These are phyloP conservation scores for Psilocybe tampanensis DNA, from an alignment of 768 basidiomycete species.

Conservation along the genomic window DNA sequence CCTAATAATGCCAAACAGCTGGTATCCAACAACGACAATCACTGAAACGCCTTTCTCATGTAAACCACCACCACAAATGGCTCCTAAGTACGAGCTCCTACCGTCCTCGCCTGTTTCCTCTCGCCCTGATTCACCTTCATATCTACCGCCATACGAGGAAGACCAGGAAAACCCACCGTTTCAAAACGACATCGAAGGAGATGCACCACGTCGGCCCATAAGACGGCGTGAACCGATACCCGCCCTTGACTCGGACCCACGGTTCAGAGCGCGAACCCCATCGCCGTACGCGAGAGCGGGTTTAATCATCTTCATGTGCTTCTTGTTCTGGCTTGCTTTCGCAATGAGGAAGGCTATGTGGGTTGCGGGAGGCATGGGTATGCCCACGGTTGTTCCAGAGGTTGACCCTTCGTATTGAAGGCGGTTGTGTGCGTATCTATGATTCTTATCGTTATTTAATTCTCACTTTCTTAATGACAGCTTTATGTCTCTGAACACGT, in stretches of 20 bases:
- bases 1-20: too few species aligned
- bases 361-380: slow-evolving; percentile 25
- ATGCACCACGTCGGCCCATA: slow-evolving; percentile 18
- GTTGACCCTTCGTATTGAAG: slow-evolving; percentile 22
- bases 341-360: slow-evolving; percentile 26
- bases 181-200: slow-evolving; percentile 19
- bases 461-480: neutral
- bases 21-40: neutral
- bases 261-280: slow-evolving; percentile 53
- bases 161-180: slow-evolving; percentile 9
- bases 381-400: slow-evolving; percentile 11
- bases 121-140: slow-evolving; percentile 16
- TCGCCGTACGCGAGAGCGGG: slow-evolving; percentile 53
- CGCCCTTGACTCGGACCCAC: slow-evolving; percentile 37
- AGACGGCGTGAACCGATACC: slow-evolving; percentile 16
- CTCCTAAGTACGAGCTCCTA: slow-evolving; percentile 22
- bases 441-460: neutral
- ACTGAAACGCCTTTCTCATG: neutral
- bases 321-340: slow-evolving; percentile 43
- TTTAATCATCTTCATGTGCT: slow-evolving; percentile 42
- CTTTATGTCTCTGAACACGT: neutral
- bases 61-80: slow-evolving; percentile 16
- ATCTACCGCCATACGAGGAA: slow-evolving; percentile 20
- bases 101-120: slow-evolving; percentile 15
- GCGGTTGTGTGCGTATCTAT: neutral